Base-by-base conservation (phyloP, 805 yeast species). In the Yamadazyma ubonensis region DNA sequence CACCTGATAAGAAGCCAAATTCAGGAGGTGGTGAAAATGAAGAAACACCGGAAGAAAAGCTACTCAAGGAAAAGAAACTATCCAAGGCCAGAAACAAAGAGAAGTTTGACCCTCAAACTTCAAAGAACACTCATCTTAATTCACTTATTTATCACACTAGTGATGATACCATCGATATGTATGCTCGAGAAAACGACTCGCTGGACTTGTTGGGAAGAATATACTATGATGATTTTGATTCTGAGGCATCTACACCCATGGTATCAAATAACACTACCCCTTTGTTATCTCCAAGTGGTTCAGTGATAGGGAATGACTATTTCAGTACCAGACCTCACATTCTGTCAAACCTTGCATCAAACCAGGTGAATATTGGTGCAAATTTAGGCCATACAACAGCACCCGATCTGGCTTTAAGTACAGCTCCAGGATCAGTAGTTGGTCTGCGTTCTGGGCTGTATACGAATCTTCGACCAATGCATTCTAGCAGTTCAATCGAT, bases 171-270 rank as follows among this genome's bases (percentile, higher is more conserved):
- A 57, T 68, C 10, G 71, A 67, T 39, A 36, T 59, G 30, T 68
- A 68, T 51, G 57, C 56, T 38, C 55, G 50, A 37, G 68, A 68
- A 41, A 66, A 66, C 49, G 59, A 56, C 43, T 53, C 63, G 14
- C 61, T 65, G 39, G 75, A 69, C 44, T 56, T 68, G 25, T 44
- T 68, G 37, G 75, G 73, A 4, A 47, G 75, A 37, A 54, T 68
- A 8, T 67, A 67, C 49, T 67, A 64, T 43, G 75, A 69, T 44
- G 73, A 68, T 39, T 69, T 56, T 43, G 72, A 68, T 38, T 58
- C 67, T 1, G 70, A 62, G 16, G 43, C 54, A 2, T 39, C 44
- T 0, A 48, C 61, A 4, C 56, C 61, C 2, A 29, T 43, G 4
- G 31, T 44, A 2, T 54, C 62, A 3, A 50, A 38, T 1, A 36